Evolutionary conservation across 768 basidiomycete species (phyloP), one percentile per base, ranked within the genome.

Genomic region (Coprinopsis sp.): DNA sequence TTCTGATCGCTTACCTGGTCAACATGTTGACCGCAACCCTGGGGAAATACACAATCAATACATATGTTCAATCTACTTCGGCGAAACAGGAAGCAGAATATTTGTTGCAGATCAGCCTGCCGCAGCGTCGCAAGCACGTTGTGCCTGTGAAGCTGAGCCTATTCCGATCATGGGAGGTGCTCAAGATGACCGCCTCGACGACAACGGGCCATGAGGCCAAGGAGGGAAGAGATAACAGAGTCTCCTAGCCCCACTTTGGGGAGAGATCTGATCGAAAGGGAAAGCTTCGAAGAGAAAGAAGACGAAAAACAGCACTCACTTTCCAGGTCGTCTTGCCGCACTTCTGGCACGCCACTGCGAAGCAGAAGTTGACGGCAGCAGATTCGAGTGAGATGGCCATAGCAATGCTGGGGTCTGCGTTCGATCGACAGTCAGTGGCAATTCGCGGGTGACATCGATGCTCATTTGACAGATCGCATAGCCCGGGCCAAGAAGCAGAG

Each of bases 291-390:
- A 46, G 23, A n/a, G 37, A 29, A 37, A 56, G 54, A 58, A 37
- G 50, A 50, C 44, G 34, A 52, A 50, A 27, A 38, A 54, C 33
- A 54, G 33, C 45, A 64, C 74, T 58, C 60, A 86, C 86, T 69
- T 59, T 70, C 87, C 86, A 88, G 16, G 81, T 87, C 21, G 67
- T 78, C 72, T 87, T 87, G 40, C 73, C 73, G 62, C 86, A 88
- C 49, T 63, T 68, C 42, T 62, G 64, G 65, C 86, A 88, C 48
- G 71, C 70, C 48, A 82, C 79, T 51, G 63, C 53, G 59, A 63
- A 74, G 68, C 86, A 88, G 49, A 63, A 55, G 58, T 84, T 67
- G 51, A 70, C 72, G 46, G 73, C 79, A 53, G 63, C 54, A 54
- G 48, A 31, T n/a, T 30, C 33, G 21, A 28, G 23, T 13, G 28